Evolutionary conservation across 1,284 basidiomycete species (phyloP).

Genomic region (Xerocomus nothofagi): DNA sequence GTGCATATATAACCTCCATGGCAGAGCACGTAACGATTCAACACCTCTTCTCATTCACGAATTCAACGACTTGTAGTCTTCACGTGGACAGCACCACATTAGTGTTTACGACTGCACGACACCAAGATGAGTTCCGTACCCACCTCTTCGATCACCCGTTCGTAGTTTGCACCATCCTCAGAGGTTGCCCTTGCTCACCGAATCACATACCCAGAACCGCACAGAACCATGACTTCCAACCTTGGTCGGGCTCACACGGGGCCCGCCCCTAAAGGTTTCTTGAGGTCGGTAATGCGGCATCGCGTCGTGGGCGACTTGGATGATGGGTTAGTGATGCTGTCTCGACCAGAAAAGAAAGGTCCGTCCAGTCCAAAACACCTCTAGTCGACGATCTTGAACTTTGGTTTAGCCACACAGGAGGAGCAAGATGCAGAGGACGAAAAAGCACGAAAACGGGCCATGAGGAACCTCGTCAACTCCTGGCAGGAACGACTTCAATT

Average conservation of each 20-base stretch:
- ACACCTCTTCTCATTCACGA: constrained; percentile 6
- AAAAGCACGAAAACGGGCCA: constrained; percentile 43
- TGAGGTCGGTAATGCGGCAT: constrained; percentile 19
- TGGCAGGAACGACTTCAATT: constrained; percentile 63
- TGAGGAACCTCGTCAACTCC: constrained; percentile 51
- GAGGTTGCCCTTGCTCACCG: constrained; percentile 4
- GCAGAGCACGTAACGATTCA: not conserved
- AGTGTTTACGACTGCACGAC: not conserved
- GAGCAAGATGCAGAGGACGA: constrained; percentile 51
- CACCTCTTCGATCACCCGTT: constrained; percentile 10
- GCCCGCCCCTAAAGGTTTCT: constrained; percentile 17
- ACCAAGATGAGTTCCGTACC: constrained; percentile 14
- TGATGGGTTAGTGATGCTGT: constrained; percentile 10
- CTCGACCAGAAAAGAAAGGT: constrained; percentile 24
- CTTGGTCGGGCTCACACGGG: constrained; percentile 21
- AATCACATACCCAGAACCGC: constrained; percentile 10
- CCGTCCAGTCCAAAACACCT: constrained; percentile 1
- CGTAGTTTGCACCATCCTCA: not conserved
- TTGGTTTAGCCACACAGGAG: constrained; percentile 43
- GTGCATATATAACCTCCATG: constrained; percentile 8
- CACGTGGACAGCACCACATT: constrained; percentile 2
- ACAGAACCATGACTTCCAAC: constrained; percentile 18
- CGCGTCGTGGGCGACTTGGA: constrained; percentile 10
- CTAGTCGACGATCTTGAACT: not conserved
- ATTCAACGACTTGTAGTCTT: constrained; percentile 4